Evolutionary conservation across 2,329 filamentous ascomycete species (phyloP).

Genomic region (Fusarium coicis): DNA sequence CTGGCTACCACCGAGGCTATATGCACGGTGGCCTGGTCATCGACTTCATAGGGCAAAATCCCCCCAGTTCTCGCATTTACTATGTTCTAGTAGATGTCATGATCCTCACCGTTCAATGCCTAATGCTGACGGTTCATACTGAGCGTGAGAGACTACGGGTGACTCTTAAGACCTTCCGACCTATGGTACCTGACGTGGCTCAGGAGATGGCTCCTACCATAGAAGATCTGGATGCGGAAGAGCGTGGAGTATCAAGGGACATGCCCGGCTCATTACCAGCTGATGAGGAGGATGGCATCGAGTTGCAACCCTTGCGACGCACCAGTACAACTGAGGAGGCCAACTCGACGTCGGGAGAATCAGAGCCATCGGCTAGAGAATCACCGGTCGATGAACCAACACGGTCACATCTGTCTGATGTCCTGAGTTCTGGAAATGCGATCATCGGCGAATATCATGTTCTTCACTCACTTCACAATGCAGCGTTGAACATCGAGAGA

Average conservation of each 20-base stretch:
- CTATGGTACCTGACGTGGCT: slow-evolving; percentile 46
- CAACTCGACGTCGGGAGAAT: slow-evolving; percentile 42
- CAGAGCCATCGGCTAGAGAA: slow-evolving; percentile 43
- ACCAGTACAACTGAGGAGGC: slow-evolving; percentile 40
- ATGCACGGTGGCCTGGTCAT: slow-evolving; percentile 74
- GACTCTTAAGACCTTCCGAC: slow-evolving; percentile 55
- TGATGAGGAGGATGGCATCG: slow-evolving; percentile 57
- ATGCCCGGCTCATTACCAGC: slow-evolving; percentile 48
- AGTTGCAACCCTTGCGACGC: slow-evolving; percentile 54
- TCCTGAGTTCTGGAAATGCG: slow-evolving; percentile 66
- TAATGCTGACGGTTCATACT: slow-evolving; percentile 72
- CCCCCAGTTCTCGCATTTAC: slow-evolving; percentile 66
- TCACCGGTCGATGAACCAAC: slow-evolving; percentile 45
- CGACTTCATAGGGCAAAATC: slow-evolving; percentile 75
- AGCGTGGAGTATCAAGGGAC: slow-evolving; percentile 61
- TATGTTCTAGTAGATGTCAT: slow-evolving; percentile 67
- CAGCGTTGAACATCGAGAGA: slow-evolving; percentile 58
- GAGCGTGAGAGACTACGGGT: slow-evolving; percentile 68
- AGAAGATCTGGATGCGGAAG: slow-evolving; percentile 67
- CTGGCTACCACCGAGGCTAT: slow-evolving; percentile 71
- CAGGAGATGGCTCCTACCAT: slow-evolving; percentile 46
- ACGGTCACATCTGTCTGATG: slow-evolving; percentile 56
- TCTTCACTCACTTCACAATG: slow-evolving; percentile 59
- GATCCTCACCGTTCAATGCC: slow-evolving; percentile 67
- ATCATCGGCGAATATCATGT: slow-evolving; percentile 65